Base-by-base conservation (phyloP, 2,329 filamentous ascomycete species). In the Arthrinium phaeospermum region DNA sequence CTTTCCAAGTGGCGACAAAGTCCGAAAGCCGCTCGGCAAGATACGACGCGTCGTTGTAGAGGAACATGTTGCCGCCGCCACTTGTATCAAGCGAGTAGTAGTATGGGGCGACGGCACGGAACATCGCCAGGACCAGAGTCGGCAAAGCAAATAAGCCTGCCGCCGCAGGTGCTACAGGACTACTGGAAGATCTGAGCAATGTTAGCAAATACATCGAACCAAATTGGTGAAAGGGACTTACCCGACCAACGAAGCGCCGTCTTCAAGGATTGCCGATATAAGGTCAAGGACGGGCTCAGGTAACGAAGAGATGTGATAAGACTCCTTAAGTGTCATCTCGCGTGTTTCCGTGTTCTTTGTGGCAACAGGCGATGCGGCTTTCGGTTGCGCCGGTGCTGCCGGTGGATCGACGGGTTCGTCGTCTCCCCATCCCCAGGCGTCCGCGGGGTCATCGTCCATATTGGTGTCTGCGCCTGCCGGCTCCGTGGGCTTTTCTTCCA, bases 391-490 rank as follows among this genome's bases (percentile, higher is more conserved):
- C 8, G 68, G 68, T 16, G 37, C 74, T 61, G 76, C 57, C 22
- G 75, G 64, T 75, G 80, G 74, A 71, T 79, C 78, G 74, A 83
- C 72, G 30, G 77, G 78, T 24, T 93, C 92, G 41, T 96, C 87
- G 41, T 90, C 93, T n/a, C 90, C 93, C 93, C 94, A 97, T 46
- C 93, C 94, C 93, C 94, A 96, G 44, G 94, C 94, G 73, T 94
- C 93, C 19, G 85, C 87, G 5, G 83, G 53, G 41, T 71, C 69
- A 30, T 71, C 53, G 13, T 71, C 69, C 22, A 51, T 24, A 6
- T 12, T 46, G 19, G 78, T 75, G 45, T 79, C 74, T n/a, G 77
- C 78, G 27, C 76, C 72, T 47, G 74, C 45, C 14, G 74, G 70
- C 76, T 80, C 75, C 70, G 77, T 76, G 70, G 82, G 71, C 45